Conservation (phyloP, 2,329 filamentous ascomycete genomes). For the Alternaria arborescens region DNA sequence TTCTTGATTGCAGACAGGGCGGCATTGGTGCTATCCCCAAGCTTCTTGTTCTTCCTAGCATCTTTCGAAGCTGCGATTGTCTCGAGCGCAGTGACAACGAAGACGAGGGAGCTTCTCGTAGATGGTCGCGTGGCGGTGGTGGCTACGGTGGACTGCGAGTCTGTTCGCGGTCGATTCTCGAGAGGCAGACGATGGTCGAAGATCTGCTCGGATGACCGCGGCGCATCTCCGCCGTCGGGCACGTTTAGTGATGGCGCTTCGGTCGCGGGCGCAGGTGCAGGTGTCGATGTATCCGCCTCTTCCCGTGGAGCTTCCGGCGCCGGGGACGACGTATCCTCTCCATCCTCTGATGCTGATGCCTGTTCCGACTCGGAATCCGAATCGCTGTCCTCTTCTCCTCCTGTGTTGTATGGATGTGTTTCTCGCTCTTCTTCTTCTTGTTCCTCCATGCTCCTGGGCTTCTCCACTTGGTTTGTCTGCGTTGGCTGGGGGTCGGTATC, state of each 20-base stretch:
- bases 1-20: conserved; percentile 85
- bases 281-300: conserved; percentile 25
- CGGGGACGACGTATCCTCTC: conserved; percentile 23
- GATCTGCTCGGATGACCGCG: conserved; percentile 45
- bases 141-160: conserved; percentile 65
- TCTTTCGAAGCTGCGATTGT: conserved; percentile 92
- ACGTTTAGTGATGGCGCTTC: conserved; percentile 37
- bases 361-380: conserved; percentile 31
- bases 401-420: background rate
- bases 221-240: conserved; percentile 39
- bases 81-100: conserved; percentile 92
- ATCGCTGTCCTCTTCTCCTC: conserved; percentile 14
- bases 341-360: conserved; percentile 25
- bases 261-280: conserved; percentile 18
- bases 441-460: background rate
- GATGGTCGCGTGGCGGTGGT: conserved; percentile 64
- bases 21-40: conserved; percentile 81
- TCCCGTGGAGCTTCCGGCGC: conserved; percentile 25
- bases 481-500: conserved; percentile 36
- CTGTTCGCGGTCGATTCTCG: conserved; percentile 60
- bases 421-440: background rate
- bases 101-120: conserved; percentile 91
- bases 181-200: conserved; percentile 44
- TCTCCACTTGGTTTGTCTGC: conserved; percentile 17
- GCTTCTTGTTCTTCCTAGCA: conserved; percentile 83